Conservation (phyloP, 1,284 basidiomycete species). For the Marasmius oreades region DNA sequence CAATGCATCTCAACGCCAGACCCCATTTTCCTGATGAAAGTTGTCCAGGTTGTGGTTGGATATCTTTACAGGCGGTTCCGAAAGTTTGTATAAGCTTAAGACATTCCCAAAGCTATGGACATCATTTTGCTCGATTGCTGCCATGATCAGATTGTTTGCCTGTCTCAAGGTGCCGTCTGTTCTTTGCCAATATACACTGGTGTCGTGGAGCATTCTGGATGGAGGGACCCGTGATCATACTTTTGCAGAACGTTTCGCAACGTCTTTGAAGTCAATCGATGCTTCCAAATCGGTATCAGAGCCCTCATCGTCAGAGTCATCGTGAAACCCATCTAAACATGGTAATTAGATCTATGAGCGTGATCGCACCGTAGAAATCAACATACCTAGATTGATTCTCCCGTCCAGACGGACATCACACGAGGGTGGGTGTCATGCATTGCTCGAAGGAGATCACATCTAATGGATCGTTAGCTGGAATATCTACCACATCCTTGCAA, state of each 20-base stretch:
- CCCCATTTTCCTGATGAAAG: too few relatives aligned
- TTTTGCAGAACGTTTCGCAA: constrained; percentile 42
- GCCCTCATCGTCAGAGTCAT: constrained; percentile 24
- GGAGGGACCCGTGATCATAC: constrained; percentile 39
- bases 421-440: too few relatives aligned
- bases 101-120: constrained; percentile 48
- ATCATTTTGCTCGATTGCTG: constrained; percentile 42
- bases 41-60: not conserved
- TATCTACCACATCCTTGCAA: constrained; percentile 46
- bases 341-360: too few relatives aligned
- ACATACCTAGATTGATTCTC: too few relatives aligned
- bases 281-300: constrained; percentile 33
- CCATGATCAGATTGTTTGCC: constrained; percentile 22
- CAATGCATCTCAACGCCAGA: too few relatives aligned
- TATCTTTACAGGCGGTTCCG: constrained; percentile 26
- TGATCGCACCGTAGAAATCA: too few relatives aligned
- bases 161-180: constrained; percentile 9
- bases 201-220: constrained; percentile 26
- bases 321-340: too few relatives aligned
- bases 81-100: constrained; percentile 36
- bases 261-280: constrained; percentile 45
- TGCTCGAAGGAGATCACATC: too few relatives aligned
- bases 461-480: constrained; percentile 40
- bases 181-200: constrained; percentile 14
- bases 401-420: too few relatives aligned